Base-by-base conservation (phyloP, 2,329 filamentous ascomycete species). In the Shiraia bambusicola region DNA sequence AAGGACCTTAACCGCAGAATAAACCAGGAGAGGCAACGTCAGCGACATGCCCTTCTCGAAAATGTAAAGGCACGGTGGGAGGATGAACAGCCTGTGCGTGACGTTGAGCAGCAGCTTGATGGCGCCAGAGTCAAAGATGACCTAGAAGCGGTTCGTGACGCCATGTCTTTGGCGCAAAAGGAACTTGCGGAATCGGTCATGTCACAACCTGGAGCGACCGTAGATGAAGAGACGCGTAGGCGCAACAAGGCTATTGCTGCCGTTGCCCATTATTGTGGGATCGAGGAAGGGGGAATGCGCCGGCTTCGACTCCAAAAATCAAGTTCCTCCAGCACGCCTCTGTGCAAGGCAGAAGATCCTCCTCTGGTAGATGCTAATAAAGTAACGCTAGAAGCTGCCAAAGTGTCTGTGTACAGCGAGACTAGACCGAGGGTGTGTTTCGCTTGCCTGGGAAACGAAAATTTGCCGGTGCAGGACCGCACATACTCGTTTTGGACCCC, bases 71-170 rank as follows among this genome's bases (percentile, higher is more conserved):
- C 29, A 32, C 15, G 29, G 22, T 48, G 14, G 37, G 41, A 48
- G 30, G 45, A 37, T 37, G 25, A 48, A 36, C 28, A 48, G 41
- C 42, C 25, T 19, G 30, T 49, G 30, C 41, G 38, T 44, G 31
- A 55, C 49, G 36, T 57, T 11, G 31, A 57, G 42, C 28, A 30
- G 41, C 43, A 55, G 42, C 51, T 57, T 48, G 32, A 48, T 44
- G 25, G 50, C 37, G 27, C 42, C 22, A 22, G 47, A 28, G 29
- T 27, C 9, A 45, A 42, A 16, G 36, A 52, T 8, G 10, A 45
- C 15, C 28, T 34, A n/a, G 25, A 49, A 27, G 30, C 34, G 16
- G 26, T 34, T 31, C 24, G 40, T 11, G 10, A 33, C 10, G 9
- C 37, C 35, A 37, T 52, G 27, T 40, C 40, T 25, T 37, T n/a